Percentiles rank a stretch among this genome's conserved stretches.
Conservation (phyloP, 257 asterid genomes). For the Primulina eburnea region DNA sequence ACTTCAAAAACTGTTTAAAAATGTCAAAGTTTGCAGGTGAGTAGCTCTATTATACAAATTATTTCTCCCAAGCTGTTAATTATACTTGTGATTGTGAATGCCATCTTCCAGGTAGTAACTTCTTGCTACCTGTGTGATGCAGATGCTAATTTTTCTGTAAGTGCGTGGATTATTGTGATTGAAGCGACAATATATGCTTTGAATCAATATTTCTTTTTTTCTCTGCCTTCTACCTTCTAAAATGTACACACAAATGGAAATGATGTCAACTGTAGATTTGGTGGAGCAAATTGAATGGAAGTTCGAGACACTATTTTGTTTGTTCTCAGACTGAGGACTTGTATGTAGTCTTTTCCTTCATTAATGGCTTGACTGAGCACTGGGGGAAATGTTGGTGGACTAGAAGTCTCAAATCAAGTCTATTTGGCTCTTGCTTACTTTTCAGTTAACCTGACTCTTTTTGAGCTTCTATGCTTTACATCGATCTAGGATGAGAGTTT, state of each 20-base stretch:
- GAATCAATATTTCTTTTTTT: background rate
- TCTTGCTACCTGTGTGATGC: background rate
- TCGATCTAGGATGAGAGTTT: background rate
- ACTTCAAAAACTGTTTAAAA: slow-evolving; percentile 57
- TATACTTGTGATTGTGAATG: background rate
- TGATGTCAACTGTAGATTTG: background rate
- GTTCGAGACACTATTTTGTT: background rate
- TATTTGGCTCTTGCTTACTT: background rate
- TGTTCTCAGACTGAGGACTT: background rate
- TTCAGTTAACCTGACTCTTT: background rate
- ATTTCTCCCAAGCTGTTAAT: slow-evolving; percentile 10
- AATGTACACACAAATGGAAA: background rate
- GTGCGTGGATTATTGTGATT: background rate
- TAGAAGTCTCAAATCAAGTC: background rate
- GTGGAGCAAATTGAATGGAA: slow-evolving; percentile 9
- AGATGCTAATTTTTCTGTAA: slow-evolving; percentile 10
- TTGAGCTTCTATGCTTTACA: background rate
- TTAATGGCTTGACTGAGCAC: background rate
- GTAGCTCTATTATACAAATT: slow-evolving; percentile 14
- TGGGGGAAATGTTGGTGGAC: background rate
- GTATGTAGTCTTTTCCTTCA: background rate
- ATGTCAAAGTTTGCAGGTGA: slow-evolving; percentile 82
- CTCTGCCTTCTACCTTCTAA: background rate
- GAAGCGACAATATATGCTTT: background rate
- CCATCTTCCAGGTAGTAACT: background rate